phyloP scores from a whole-genome alignment of 140 eudicot species.

The Flaveria floridana region DNA sequence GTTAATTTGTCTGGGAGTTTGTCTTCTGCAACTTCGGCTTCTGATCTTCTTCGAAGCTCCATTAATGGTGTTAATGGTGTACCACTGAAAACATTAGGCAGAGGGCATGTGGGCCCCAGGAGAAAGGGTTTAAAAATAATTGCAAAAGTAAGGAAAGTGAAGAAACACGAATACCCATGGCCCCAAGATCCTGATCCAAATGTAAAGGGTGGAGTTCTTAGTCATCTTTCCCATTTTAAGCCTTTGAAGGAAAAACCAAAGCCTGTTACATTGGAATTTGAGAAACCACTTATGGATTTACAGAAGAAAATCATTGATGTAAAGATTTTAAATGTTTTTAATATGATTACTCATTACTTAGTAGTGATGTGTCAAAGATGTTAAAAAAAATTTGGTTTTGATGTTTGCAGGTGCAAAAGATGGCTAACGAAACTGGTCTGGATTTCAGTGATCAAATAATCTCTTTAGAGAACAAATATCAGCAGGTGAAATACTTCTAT shows the following conservation, averaged over 20 bases:
- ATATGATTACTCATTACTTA: constrained; percentile 15
- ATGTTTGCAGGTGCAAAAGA: constrained; percentile 72
- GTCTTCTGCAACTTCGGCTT: constrained; percentile 58
- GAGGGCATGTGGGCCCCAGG: constrained; percentile 45
- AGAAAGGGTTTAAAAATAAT: constrained; percentile 46
- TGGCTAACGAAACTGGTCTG: constrained; percentile 92
- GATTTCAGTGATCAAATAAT: constrained; percentile 79
- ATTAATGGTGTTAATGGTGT: constrained; percentile 57
- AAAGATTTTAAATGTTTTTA: constrained; percentile 17
- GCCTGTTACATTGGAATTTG: constrained; percentile 84
- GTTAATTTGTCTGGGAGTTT: constrained; percentile 54
- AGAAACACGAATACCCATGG: constrained; percentile 86
- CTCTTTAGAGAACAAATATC: constrained; percentile 74
- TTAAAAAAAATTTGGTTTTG: constrained; percentile 1
- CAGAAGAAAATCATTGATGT: constrained; percentile 85
- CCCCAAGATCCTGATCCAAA: constrained; percentile 72
- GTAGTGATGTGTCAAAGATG: constrained; percentile 11
- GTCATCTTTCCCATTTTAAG: constrained; percentile 82
- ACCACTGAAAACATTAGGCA: constrained; percentile 60
- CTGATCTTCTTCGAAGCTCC: constrained; percentile 76
- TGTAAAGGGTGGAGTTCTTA: constrained; percentile 82
- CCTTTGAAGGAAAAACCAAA: constrained; percentile 82
- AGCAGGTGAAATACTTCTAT: constrained; percentile 54
- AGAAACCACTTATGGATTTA: constrained; percentile 79
- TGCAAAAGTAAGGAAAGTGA: constrained; percentile 65